phyloP scores from a whole-genome alignment of 345 rosid species.

The Nasturtium officinale region DNA sequence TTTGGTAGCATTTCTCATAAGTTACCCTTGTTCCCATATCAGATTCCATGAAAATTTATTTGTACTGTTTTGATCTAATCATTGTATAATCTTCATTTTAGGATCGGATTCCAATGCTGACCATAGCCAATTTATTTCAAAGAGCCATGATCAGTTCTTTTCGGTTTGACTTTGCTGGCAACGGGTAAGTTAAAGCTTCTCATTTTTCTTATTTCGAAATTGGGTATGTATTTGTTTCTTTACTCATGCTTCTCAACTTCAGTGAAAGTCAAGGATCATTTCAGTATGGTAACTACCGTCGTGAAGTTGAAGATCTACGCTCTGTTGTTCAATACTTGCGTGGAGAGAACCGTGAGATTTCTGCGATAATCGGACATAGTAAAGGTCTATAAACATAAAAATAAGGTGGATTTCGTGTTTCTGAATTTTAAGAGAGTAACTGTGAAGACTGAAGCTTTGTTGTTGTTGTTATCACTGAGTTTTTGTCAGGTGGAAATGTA shows the following conservation, averaged over 20 bases:
- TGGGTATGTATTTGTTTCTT: slow-evolving; percentile 7
- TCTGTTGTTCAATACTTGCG: slow-evolving; percentile 61
- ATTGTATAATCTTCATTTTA: slow-evolving; percentile 13
- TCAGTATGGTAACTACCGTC: slow-evolving; percentile 79
- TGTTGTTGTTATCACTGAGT: slow-evolving; percentile 1
- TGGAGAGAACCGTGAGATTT: slow-evolving; percentile 43
- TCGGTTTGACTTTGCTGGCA: slow-evolving; percentile 92
- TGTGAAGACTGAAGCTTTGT: background rate
- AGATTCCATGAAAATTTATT: background rate
- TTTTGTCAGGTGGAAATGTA: slow-evolving; percentile 76
- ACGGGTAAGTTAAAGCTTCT: slow-evolving; percentile 54
- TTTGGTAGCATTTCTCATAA: background rate
- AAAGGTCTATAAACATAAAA: slow-evolving; percentile 58
- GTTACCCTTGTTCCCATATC: background rate
- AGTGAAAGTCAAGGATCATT: slow-evolving; percentile 94
- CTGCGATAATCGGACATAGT: slow-evolving; percentile 81
- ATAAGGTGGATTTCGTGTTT: background rate
- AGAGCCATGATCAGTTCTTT: slow-evolving; percentile 61
- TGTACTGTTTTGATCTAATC: background rate
- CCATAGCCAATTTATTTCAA: slow-evolving; percentile 58
- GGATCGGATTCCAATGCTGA: slow-evolving; percentile 80
- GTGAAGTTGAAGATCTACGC: slow-evolving; percentile 79
- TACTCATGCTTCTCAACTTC: slow-evolving; percentile 25
- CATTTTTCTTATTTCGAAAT: background rate
- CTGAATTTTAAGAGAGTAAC: background rate